Percentiles rank a stretch among this genome's conserved stretches.
These are phyloP conservation scores for Yarrowia hollandica DNA, from an alignment of 805 yeast species.

Conservation along the genomic window DNA sequence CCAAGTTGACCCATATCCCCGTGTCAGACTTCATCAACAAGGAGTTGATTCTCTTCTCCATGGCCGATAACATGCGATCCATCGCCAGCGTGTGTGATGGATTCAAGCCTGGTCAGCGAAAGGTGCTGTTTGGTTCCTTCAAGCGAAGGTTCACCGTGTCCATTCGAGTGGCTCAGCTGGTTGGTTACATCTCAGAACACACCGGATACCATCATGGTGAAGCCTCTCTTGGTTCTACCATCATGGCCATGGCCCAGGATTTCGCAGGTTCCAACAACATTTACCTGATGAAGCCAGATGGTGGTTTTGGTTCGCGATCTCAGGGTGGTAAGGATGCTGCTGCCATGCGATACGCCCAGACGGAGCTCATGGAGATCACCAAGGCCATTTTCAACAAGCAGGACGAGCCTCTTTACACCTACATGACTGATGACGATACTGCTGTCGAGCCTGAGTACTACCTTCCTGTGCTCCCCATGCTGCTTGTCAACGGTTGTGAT, in stretches of 20 bases:
- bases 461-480: conserved; percentile 89
- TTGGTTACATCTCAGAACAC: conserved; percentile 83
- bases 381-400: conserved; percentile 71
- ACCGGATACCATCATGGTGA: conserved; percentile 98
- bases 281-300: conserved; percentile 82
- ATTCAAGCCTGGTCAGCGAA: conserved; percentile 94
- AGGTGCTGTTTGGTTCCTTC: conserved; percentile 84
- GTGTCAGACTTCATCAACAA: conserved; percentile 92
- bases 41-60: conserved; percentile 88
- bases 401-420: conserved; percentile 75
- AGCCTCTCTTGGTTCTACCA: conserved; percentile 79
- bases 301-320: conserved; percentile 94
- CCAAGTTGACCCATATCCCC: conserved; percentile 71
- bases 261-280: conserved; percentile 91
- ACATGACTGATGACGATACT: conserved; percentile 88
- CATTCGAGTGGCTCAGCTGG: conserved; percentile 86
- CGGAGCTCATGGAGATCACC: conserved; percentile 77
- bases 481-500: conserved; percentile 93
- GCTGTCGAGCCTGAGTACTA: conserved; percentile 96
- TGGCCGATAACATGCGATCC: conserved; percentile 95
- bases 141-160: conserved; percentile 74
- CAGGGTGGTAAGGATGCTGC: conserved; percentile 98
- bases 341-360: conserved; percentile 95
- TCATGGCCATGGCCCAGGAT: conserved; percentile 91
- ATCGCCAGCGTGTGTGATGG: conserved; percentile 95